phyloP scores from a whole-genome alignment of 2,329 filamentous ascomycete species.

The Ambrosiella xylebori region DNA sequence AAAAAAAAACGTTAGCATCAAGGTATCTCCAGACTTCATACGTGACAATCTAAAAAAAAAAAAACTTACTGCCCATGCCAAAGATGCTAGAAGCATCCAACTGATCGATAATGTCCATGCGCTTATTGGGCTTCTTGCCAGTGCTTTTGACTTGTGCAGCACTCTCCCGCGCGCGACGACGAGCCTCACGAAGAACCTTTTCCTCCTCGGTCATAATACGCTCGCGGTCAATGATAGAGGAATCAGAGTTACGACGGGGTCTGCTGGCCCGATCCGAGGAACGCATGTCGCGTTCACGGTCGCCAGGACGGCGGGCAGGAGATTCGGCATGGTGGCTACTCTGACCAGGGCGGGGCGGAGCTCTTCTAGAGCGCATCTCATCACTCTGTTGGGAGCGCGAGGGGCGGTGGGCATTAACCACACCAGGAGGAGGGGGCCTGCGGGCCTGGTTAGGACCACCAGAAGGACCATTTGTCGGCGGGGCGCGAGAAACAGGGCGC shows the following conservation, averaged over 20 bases:
- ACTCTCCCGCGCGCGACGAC: constrained; percentile 37
- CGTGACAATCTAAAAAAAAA: not conserved
- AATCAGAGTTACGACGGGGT: constrained; percentile 61
- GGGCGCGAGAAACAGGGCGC: constrained; percentile 13
- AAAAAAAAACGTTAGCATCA: constrained; percentile 7
- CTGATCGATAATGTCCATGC: constrained; percentile 85
- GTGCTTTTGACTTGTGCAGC: constrained; percentile 24
- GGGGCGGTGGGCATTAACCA: constrained; percentile 50
- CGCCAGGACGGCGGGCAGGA: constrained; percentile 29
- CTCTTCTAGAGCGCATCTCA: constrained; percentile 24
- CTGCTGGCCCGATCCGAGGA: constrained; percentile 26
- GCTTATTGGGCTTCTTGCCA: constrained; percentile 29
- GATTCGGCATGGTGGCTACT: constrained; percentile 51
- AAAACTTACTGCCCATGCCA: constrained; percentile 63
- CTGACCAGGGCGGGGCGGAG: constrained; percentile 38
- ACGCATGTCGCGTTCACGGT: constrained; percentile 19
- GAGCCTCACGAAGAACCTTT: constrained; percentile 31
- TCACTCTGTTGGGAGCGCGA: constrained; percentile 26
- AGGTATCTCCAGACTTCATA: not conserved
- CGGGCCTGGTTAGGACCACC: constrained; percentile 18
- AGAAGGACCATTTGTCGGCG: constrained; percentile 3
- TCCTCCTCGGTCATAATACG: constrained; percentile 43
- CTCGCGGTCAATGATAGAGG: constrained; percentile 47
- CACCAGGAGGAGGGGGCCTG: constrained; percentile 37
- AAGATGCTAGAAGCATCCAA: constrained; percentile 93